phyloP scores from a whole-genome alignment of 805 yeast genomes.

The Starmerella asiatica region DNA sequence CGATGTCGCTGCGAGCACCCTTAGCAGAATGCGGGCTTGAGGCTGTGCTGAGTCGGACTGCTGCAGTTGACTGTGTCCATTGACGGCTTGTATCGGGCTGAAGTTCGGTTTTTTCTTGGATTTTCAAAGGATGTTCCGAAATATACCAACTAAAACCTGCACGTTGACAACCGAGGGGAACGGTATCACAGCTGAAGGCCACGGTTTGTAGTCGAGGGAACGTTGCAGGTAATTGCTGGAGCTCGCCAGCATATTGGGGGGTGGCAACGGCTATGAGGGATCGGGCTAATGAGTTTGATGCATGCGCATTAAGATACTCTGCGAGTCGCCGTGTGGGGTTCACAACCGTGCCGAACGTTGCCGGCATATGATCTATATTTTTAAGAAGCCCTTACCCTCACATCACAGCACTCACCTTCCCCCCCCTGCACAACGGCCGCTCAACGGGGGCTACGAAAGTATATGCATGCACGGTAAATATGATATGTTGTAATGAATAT shows the following conservation, averaged over 20 bases:
- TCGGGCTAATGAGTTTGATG: slow-evolving; percentile 15
- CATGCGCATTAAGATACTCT: slow-evolving; percentile 16
- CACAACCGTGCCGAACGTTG: slow-evolving; percentile 17
- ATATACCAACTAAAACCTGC: slow-evolving; percentile 23
- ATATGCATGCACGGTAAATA: no score
- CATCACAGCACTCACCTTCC: no score
- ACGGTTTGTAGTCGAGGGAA: slow-evolving; percentile 21
- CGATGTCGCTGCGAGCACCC: slow-evolving; percentile 10
- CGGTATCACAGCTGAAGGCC: slow-evolving; percentile 24
- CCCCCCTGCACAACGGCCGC: no score
- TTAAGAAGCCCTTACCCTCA: no score
- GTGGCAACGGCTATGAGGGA: slow-evolving; percentile 26
- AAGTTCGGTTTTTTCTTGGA: slow-evolving; percentile 17
- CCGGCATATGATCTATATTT: background rate
- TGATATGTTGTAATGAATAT: no score
- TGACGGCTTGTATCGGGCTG: slow-evolving; percentile 4
- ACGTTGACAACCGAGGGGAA: slow-evolving; percentile 26
- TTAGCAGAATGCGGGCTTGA: slow-evolving; percentile 1
- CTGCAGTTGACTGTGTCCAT: slow-evolving; percentile 15
- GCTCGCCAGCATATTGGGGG: slow-evolving; percentile 26
- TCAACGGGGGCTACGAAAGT: no score
- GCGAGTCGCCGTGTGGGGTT: slow-evolving; percentile 18
- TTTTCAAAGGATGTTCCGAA: slow-evolving; percentile 12
- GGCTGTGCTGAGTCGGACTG: slow-evolving; percentile 13
- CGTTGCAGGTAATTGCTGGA: slow-evolving; percentile 13